Conservation (phyloP, 2,329 filamentous ascomycete species). For the Fusarium subglutinans region DNA sequence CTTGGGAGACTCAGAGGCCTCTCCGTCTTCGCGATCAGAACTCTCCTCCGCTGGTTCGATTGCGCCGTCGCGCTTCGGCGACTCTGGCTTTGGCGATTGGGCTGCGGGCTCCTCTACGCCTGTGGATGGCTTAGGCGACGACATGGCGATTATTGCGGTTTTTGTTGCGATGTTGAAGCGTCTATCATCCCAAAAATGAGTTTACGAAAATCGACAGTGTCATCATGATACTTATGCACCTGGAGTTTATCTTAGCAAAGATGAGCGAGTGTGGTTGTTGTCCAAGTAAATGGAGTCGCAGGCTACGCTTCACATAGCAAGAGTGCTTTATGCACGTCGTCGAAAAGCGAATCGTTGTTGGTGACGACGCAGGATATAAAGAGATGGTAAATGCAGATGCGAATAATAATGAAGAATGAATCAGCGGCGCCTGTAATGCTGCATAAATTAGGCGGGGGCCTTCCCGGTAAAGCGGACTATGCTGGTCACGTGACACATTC, state of each 20-base stretch:
- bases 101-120: conserved; percentile 23
- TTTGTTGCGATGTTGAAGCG: conserved; percentile 36
- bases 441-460: conserved; percentile 13
- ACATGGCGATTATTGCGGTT: conserved; percentile 22
- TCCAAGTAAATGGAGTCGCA: conserved; percentile 16
- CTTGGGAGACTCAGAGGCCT: conserved; percentile 31
- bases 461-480: not conserved
- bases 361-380: not conserved
- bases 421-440: conserved; percentile 28
- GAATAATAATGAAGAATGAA: conserved; percentile 14
- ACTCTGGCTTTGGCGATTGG: conserved; percentile 22
- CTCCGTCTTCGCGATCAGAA: conserved; percentile 37
- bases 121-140: conserved; percentile 32
- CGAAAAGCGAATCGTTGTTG: conserved; percentile 1
- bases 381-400: conserved; percentile 4
- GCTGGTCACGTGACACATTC: conserved; percentile 2
- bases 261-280: not conserved
- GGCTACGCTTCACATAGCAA: conserved; percentile 37
- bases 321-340: conserved; percentile 19
- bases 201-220: conserved; percentile 46
- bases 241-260: conserved; percentile 47
- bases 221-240: conserved; percentile 53
- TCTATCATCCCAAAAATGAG: conserved; percentile 52
- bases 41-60: conserved; percentile 19
- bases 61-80: conserved; percentile 17